Evolutionary conservation across 306 rosid genomes (phyloP), one percentile per base, ranked within the genome.

Genomic region (Ochetophila trinervis): DNA sequence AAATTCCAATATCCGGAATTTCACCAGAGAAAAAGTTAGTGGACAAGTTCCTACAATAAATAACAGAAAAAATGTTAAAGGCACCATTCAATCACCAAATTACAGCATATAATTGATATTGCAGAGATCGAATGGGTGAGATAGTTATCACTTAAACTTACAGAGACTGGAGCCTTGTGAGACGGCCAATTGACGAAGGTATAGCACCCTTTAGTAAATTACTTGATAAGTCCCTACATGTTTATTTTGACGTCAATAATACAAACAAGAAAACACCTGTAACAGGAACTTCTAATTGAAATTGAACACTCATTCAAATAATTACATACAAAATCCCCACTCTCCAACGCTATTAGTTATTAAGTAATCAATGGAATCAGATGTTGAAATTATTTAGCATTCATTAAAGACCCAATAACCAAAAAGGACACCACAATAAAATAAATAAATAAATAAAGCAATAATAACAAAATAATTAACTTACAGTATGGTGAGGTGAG

Each of bases 151-250:
- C 37, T 53, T 49, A 65, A 59, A 82, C 99, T 86, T 82, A 94
- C 99, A 94, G 58, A 58, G 72, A 57, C 35, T 47, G 90, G 74
- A 94, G 75, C 36, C 75, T 83, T 57, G 88, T 58, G 53, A 94
- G 90, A 65, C 90, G 90, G 59, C 99, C 96, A 62, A 94, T 83
- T 6, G 97, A 78, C 42, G 97, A 90, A 67, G 97, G 97, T 83
- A 94, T 94, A 24, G 96, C 89, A 5, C 97, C 99, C 83, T 86
- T 94, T 11, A 94, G 58, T 17, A 83, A 82, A 79, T 94, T 94
- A 80, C 97, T 81, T 19, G 97, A 94, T 47, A 94, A 78, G 75
- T 94, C 97, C 73, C 99, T 94, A 57, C 58, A 75, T 45, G 56
- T 15, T 71, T 60, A 63, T 63, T 60, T 23, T 9, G 4, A 1